phyloP scores from a whole-genome alignment of 2,329 filamentous ascomycete species.

The Tetracladium maxilliforme region DNA sequence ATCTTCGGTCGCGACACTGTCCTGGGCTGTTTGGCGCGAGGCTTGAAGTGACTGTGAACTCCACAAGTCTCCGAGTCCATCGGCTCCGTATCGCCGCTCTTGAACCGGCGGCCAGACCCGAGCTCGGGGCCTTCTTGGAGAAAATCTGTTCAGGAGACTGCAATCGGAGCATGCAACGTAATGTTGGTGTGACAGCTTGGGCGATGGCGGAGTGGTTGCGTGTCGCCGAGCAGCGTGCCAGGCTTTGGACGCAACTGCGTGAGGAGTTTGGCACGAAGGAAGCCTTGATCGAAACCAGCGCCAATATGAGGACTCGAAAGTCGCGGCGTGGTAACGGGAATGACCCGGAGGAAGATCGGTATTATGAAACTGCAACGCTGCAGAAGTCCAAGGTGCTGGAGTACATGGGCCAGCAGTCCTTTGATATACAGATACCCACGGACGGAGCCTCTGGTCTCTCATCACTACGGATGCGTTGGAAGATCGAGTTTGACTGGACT shows the following conservation, averaged over 20 bases:
- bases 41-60: constrained; percentile 42
- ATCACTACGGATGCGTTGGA: constrained; percentile 51
- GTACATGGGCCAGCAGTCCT: constrained; percentile 19
- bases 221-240: constrained; percentile 41
- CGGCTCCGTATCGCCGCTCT: constrained; percentile 37
- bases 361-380: constrained; percentile 19
- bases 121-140: constrained; percentile 39
- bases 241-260: constrained; percentile 44
- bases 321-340: constrained; percentile 1
- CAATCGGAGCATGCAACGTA: constrained; percentile 21
- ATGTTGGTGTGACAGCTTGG: constrained; percentile 48
- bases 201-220: constrained; percentile 56
- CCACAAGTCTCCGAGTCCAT: constrained; percentile 31
- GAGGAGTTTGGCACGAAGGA: constrained; percentile 25
- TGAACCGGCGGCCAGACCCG: constrained; percentile 40
- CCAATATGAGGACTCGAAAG: constrained; percentile 13
- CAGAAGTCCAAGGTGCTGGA: constrained; percentile 12
- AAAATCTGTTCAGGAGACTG: constrained; percentile 13
- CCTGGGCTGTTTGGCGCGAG: constrained; percentile 42
- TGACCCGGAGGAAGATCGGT: constrained; percentile 6
- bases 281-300: constrained; percentile 14
- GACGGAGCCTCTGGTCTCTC: too few relatives aligned
- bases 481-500: constrained; percentile 55
- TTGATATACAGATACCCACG: too few relatives aligned
- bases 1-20: too few relatives aligned